Percentiles rank a stretch among this genome's conserved stretches.
Evolutionary conservation across 177 flowering plant genomes (phyloP).

Genomic region (Tripterygium wilfordii): DNA sequence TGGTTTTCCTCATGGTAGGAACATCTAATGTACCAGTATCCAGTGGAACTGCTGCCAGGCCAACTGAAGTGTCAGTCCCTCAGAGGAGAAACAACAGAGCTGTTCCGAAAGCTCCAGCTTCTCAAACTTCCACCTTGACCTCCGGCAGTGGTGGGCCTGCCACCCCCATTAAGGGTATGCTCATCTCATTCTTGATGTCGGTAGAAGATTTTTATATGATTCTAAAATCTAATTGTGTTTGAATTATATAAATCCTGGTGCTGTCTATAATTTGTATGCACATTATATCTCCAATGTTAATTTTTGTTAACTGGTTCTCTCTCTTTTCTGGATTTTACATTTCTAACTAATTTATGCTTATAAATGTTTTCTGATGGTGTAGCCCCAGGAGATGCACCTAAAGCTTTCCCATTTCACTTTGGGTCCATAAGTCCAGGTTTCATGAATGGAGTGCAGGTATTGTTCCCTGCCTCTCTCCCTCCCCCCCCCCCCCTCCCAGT

Average conservation of each 20-base stretch:
- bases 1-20: constrained; percentile 18
- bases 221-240: too few species aligned
- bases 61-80: constrained; percentile 6
- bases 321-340: not conserved
- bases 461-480: too few species aligned
- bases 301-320: too few species aligned
- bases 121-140: constrained; percentile 37
- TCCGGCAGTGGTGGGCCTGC: constrained; percentile 13
- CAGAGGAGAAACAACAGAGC: constrained; percentile 36
- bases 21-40: constrained; percentile 34
- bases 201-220: too few species aligned
- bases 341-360: not conserved
- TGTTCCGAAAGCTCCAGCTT: constrained; percentile 55
- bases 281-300: too few species aligned
- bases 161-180: constrained; percentile 49
- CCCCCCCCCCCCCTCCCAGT: not conserved
- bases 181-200: not conserved
- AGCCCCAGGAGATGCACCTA: constrained; percentile 52
- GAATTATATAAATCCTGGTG: too few species aligned
- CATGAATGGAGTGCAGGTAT: constrained; percentile 81
- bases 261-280: too few species aligned
- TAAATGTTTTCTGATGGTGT: not conserved
- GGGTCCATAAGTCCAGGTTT: constrained; percentile 70
- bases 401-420: constrained; percentile 66
- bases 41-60: constrained; percentile 22